phyloP scores from a whole-genome alignment of 352 stramenopile genomes.

The Pythium brachiatum region DNA sequence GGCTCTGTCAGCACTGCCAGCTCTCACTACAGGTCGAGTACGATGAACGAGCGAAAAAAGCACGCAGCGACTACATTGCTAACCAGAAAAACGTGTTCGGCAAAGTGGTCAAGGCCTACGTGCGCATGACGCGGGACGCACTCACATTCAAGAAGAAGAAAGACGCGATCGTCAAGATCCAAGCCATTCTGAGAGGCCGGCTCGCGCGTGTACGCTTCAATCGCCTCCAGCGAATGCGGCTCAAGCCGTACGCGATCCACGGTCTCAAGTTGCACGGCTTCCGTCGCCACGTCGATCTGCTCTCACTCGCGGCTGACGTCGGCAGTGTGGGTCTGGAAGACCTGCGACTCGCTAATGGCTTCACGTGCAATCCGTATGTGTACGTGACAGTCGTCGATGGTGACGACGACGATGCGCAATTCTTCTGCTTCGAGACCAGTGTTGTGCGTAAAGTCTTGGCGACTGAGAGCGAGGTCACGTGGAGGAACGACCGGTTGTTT shows the following conservation, averaged over 20 bases:
- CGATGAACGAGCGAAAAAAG: slow-evolving; percentile 41
- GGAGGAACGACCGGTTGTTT: slow-evolving; percentile 54
- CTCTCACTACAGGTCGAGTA: slow-evolving; percentile 51
- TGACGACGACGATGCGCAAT: slow-evolving; percentile 56
- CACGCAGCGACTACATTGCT: slow-evolving; percentile 36
- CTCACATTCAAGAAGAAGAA: slow-evolving; percentile 58
- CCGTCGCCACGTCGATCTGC: background rate
- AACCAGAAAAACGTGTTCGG: slow-evolving; percentile 51
- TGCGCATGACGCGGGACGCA: slow-evolving; percentile 65
- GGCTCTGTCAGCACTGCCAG: slow-evolving; percentile 57
- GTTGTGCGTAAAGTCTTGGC: slow-evolving; percentile 25
- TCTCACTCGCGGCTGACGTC: background rate
- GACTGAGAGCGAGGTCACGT: slow-evolving; percentile 39
- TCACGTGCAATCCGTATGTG: slow-evolving; percentile 72
- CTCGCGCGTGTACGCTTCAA: slow-evolving; percentile 52
- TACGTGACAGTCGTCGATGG: slow-evolving; percentile 70
- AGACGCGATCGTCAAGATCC: slow-evolving; percentile 50
- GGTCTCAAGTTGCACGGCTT: slow-evolving; percentile 31
- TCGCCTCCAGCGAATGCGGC: slow-evolving; percentile 41
- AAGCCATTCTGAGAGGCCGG: slow-evolving; percentile 45
- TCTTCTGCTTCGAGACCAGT: slow-evolving; percentile 71
- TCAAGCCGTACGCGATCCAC: slow-evolving; percentile 61
- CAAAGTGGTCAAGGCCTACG: slow-evolving; percentile 56
- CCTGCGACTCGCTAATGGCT: slow-evolving; percentile 60
- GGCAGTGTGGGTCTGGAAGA: slow-evolving; percentile 29